Conservation (phyloP, 2,329 filamentous ascomycete species). For the Rhynchosporium agropyri region DNA sequence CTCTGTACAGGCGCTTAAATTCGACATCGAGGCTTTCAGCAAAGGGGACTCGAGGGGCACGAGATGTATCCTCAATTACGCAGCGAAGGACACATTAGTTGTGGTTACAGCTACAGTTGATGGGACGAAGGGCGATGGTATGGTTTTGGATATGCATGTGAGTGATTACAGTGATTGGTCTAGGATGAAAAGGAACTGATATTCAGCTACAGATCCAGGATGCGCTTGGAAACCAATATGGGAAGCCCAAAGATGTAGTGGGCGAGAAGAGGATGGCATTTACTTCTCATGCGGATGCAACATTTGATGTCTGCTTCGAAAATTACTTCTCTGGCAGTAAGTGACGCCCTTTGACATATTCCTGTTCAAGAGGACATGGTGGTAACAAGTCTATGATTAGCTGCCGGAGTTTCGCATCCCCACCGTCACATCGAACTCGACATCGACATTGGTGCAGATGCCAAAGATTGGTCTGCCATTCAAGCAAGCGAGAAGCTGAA, state of each 20-base stretch:
- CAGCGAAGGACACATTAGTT: slow-evolving; percentile 86
- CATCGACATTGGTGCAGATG: slow-evolving; percentile 50
- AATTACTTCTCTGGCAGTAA: slow-evolving; percentile 74
- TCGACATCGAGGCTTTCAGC: slow-evolving; percentile 78
- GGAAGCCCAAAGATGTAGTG: slow-evolving; percentile 83
- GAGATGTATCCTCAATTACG: slow-evolving; percentile 96
- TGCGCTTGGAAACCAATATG: slow-evolving; percentile 94
- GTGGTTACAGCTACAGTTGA: slow-evolving; percentile 90
- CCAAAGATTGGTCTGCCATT: slow-evolving; percentile 97
- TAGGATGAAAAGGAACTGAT: slow-evolving; percentile 18
- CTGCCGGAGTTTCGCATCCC: slow-evolving; percentile 41
- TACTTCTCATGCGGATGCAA: slow-evolving; percentile 86
- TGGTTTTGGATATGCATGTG: slow-evolving; percentile 93
- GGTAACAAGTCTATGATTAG: slow-evolving; percentile 25
- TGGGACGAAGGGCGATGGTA: slow-evolving; percentile 88
- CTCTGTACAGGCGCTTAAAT: slow-evolving; percentile 75
- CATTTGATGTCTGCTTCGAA: slow-evolving; percentile 96
- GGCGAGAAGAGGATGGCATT: slow-evolving; percentile 86
- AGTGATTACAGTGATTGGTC: slow-evolving; percentile 41
- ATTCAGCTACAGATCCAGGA: slow-evolving; percentile 74
- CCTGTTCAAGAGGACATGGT: slow-evolving; percentile 1
- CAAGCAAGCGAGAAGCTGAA: slow-evolving; percentile 97
- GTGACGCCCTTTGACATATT: slow-evolving; percentile 42
- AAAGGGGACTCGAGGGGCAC: slow-evolving; percentile 69
- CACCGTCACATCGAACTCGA: slow-evolving; percentile 63